Base-by-base conservation (phyloP, 768 basidiomycete species). In the Lanmaoa rubissima region DNA sequence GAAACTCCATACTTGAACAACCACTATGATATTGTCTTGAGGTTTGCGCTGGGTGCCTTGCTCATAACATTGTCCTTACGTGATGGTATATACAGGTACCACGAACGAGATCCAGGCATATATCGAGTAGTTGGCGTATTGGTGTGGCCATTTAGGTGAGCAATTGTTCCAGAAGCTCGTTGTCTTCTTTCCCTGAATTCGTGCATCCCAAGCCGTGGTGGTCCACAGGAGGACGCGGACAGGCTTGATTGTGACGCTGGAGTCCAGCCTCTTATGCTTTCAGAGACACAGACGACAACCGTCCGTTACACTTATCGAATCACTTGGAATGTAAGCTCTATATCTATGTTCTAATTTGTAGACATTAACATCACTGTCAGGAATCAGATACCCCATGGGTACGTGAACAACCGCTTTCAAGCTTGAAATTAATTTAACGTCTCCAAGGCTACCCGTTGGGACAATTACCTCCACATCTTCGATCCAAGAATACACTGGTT, bases 401-500 rank as follows among this genome's bases (percentile, higher is more conserved):
- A 70, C 52, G 70, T 54, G 4, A 38, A 39, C 53, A 40, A 34
- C 2, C 10, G 2, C 12, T 26, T 51, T 53, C 28, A 19, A 50
- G 19, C 16, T 21, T 26, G 21, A 38, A 40, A 16, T 46, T 50
- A 28, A 35, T 26, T 47, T 64, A 10, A 70, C 68, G 0, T 62
- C 45, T 53, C 19, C 16, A 74, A 93, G 92, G 95, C 94, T 5
- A 92, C 94, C 4, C 81, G 96, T 49, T 98, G 96, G 95, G 96
- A 98, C 69, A 89, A 88, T 65, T 98, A 98, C 69, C 83, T 98
- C 19, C 92, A 94, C 64, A 89, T 96, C 51, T 91, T 94, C 62
- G 93, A 95, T 65, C 93, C 92, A 44, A 84, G 86, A 49, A 97
- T 98, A 55, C 96, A 98, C 73, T 96, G 94, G 92, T 94, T 98